phyloP scores from a whole-genome alignment of 2,329 filamentous ascomycete species.

The Hawksworthiomyces lignivorus region DNA sequence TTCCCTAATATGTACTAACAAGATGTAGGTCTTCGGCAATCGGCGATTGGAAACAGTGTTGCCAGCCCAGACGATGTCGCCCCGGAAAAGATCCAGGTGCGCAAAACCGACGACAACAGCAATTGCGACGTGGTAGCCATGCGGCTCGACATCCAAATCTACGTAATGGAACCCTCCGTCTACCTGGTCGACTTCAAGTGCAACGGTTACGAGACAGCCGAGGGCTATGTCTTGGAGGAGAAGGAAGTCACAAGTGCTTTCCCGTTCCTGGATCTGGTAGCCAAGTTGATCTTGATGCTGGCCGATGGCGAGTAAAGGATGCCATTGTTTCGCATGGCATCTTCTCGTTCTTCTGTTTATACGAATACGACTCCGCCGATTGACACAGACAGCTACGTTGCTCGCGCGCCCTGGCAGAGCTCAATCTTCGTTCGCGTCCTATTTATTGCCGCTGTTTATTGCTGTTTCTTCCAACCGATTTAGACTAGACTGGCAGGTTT shows the following conservation, averaged over 20 bases:
- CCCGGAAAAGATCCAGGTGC: constrained; percentile 35
- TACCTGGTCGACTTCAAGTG: constrained; percentile 99
- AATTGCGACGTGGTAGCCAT: constrained; percentile 71
- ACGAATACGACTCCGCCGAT: too few relatives aligned
- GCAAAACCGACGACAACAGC: constrained; percentile 33
- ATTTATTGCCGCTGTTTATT: too few relatives aligned
- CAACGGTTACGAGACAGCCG: constrained; percentile 79
- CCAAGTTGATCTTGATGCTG: constrained; percentile 84
- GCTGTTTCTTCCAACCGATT: too few relatives aligned
- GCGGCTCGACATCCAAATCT: constrained; percentile 93
- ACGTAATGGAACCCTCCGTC: constrained; percentile 84
- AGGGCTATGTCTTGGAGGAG: constrained; percentile 73
- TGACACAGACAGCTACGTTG: too few relatives aligned
- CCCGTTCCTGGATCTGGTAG: constrained; percentile 90
- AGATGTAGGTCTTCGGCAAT: constrained; percentile 31
- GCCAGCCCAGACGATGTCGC: constrained; percentile 23
- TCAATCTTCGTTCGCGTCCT: too few relatives aligned
- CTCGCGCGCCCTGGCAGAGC: too few relatives aligned
- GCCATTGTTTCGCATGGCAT: too few relatives aligned
- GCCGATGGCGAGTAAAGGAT: constrained; percentile 61
- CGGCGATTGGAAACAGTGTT: constrained; percentile 25
- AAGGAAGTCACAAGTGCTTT: constrained; percentile 95
- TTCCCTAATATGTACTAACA: constrained; percentile 22
- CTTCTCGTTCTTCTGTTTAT: too few relatives aligned
- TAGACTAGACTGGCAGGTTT: too few relatives aligned